Evolutionary conservation across 106 monocot genomes (phyloP).

Genomic region (Dendrobium huoshanense): DNA sequence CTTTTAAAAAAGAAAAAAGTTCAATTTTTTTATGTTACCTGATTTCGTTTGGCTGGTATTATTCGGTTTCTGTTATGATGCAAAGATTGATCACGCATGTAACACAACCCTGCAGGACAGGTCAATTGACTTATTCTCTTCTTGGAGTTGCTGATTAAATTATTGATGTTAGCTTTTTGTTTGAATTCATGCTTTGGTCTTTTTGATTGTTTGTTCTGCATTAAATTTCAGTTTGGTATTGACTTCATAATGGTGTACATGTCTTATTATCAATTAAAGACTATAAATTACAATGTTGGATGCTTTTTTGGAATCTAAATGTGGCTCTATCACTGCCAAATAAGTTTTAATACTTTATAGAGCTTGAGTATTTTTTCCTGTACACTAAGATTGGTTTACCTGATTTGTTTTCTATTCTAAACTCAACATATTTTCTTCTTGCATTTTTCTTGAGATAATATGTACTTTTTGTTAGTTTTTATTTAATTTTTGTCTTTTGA

Average conservation of each 20-base stretch:
- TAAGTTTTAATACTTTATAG: not conserved
- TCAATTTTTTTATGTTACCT: not conserved
- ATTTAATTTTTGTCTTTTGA: not conserved
- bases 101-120: not conserved
- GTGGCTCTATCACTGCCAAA: not conserved
- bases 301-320: not conserved
- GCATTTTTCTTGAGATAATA: not conserved
- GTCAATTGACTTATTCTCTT: not conserved
- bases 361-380: not conserved
- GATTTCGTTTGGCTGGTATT: not conserved
- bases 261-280: not conserved
- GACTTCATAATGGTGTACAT: not conserved
- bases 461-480: conserved; percentile 3
- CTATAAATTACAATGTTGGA: not conserved
- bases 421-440: not conserved
- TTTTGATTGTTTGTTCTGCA: too few relatives aligned
- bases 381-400: too few relatives aligned
- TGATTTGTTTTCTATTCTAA: not conserved
- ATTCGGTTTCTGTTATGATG: not conserved
- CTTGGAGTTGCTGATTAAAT: not conserved
- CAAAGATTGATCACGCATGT: not conserved
- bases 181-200: too few relatives aligned
- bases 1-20: not conserved
- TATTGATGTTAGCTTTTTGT: not conserved
- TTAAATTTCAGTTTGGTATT: not conserved